Base-by-base conservation (phyloP, 208 protist species). In the Acanthamoeba royreba region DNA sequence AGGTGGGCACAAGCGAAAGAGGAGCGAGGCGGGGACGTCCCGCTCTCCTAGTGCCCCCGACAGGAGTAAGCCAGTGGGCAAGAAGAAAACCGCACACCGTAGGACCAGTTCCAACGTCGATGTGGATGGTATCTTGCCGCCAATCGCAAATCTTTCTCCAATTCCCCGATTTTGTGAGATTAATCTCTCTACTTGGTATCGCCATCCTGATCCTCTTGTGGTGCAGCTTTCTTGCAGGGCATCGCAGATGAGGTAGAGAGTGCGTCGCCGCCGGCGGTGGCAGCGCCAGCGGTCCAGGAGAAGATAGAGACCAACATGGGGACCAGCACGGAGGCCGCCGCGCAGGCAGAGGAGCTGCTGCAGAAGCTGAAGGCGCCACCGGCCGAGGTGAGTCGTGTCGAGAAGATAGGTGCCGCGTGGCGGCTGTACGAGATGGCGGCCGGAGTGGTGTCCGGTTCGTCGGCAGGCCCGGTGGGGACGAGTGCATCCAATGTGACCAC, bases 321-420 rank as follows among this genome's bases (percentile, higher is more conserved):
- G 42, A 40, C 33, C 13, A 79, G 38, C 66, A 0, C 45, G 35
- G 0, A 45, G 35, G n/a, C 17, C 25, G 74, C 43, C 42, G 74
- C 43, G 22, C 43, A 85, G 9, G 74, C 74, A 13, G 74, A 85
- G 1, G 22, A 53, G 28, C 74, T 85, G 4, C 28, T 85, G 43
- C 74, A 85, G 74, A 47, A 35, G 74, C 74, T 85, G 74, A 40
- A 33, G 15, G 74, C 74, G 22, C 74, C 43, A 11, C 74, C 74
- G 9, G 74, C 74, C 42, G 74, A 85, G 13, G 74, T 85, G 43
- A 85, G 74, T 28, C 74, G 74, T 25, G 42, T 22, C 4, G 42
- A 85, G 25, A 85, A 85, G 74, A 85, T 85, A 11, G 74, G 53
- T 42, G 74, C 74, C 7, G 74, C 74, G 38, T 85, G 74, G 74